These are phyloP conservation scores for Solanum acaule DNA, from an alignment of 257 asterid genomes.

Conservation along the genomic window DNA sequence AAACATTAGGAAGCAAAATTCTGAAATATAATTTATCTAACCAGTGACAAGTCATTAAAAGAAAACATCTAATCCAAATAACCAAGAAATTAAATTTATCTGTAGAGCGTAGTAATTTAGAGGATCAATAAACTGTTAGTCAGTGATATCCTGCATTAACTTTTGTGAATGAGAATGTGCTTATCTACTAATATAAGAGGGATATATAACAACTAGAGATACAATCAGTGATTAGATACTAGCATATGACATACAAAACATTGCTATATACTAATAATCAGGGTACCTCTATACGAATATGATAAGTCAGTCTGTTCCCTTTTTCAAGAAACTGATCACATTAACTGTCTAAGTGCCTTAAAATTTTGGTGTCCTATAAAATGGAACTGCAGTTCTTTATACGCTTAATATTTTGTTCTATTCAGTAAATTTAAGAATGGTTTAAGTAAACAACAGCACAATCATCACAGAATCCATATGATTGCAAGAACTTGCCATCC, in stretches of 20 bases:
- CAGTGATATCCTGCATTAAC: background rate
- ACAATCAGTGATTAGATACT: background rate
- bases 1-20: background rate
- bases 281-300: background rate
- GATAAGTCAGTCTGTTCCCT: background rate
- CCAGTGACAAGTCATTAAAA: background rate
- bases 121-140: background rate
- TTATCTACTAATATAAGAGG: background rate
- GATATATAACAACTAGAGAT: background rate
- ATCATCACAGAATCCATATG: background rate
- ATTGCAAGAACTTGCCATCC: background rate
- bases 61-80: background rate
- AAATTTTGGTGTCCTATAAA: background rate
- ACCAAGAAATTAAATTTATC: background rate
- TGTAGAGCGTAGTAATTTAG: background rate
- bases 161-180: background rate
- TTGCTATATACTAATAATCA: background rate
- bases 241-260: background rate
- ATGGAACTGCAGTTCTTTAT: background rate
- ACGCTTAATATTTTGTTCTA: background rate
- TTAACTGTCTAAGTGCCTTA: background rate
- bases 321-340: background rate
- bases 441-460: background rate
- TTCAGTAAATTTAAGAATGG: background rate
- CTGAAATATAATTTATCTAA: background rate